A percentile compares a stretch with the other conserved stretches of the same genome.
Evolutionary conservation across 192 early-diverging fungal genomes (phyloP).

Genomic region (Podochytrium sp.): DNA sequence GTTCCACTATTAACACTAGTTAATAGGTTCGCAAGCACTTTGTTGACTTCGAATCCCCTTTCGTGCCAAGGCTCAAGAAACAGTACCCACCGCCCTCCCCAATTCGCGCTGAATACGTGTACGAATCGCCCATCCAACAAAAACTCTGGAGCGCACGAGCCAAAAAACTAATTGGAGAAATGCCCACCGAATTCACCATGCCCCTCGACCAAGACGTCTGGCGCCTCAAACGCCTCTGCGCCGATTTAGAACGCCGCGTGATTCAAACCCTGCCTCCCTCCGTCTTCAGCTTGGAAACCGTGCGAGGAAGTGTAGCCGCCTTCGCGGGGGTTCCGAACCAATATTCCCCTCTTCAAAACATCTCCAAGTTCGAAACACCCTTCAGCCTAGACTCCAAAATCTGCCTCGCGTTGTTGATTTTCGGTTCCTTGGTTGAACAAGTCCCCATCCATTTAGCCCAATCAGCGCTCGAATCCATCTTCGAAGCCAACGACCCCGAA

Average conservation of each 20-base stretch:
- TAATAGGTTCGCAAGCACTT: slow-evolving; percentile 25
- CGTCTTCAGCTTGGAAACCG: slow-evolving; percentile 11
- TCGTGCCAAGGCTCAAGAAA: slow-evolving; percentile 20
- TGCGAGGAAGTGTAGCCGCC: slow-evolving; percentile 12
- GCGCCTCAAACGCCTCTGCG: slow-evolving; percentile 14
- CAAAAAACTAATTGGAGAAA: slow-evolving; percentile 19
- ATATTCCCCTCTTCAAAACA: neutral
- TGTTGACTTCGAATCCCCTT: slow-evolving; percentile 4
- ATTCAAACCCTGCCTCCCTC: neutral
- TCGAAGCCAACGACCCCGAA: slow-evolving; percentile 10
- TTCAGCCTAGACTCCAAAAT: neutral
- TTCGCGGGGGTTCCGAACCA: neutral
- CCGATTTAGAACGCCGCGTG: slow-evolving; percentile 31
- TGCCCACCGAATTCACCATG: slow-evolving; percentile 42
- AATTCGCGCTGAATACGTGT: slow-evolving; percentile 16
- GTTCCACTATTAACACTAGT: neutral
- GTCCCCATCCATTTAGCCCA: slow-evolving; percentile 19
- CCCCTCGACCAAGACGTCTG: slow-evolving; percentile 36
- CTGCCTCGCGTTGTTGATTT: slow-evolving; percentile 5
- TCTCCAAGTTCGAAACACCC: neutral
- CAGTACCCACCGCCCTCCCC: neutral
- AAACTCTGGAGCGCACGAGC: slow-evolving; percentile 26
- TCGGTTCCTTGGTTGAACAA: slow-evolving; percentile 9
- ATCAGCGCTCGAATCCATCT: slow-evolving; percentile 6
- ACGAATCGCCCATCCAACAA: neutral